phyloP scores from a whole-genome alignment of 2,329 filamentous ascomycete genomes.

The Cladobotryum mycophilum region DNA sequence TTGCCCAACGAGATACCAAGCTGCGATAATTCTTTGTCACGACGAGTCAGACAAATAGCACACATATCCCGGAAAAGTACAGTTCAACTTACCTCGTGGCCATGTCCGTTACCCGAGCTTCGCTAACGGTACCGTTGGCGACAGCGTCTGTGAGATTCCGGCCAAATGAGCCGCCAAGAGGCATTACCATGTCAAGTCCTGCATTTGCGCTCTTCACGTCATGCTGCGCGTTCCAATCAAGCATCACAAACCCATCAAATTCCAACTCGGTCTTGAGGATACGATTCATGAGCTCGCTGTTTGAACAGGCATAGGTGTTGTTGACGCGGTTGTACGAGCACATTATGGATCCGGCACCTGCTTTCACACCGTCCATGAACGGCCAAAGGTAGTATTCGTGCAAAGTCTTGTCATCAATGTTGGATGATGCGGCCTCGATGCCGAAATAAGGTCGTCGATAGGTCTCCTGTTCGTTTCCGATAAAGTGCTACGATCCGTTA shows the following conservation, averaged over 20 bases:
- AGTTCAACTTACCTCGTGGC: conserved; percentile 48
- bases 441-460: conserved; percentile 35
- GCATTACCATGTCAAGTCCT: conserved; percentile 67
- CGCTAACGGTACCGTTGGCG: conserved; percentile 67
- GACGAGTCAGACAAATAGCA: neutral
- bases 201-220: conserved; percentile 48
- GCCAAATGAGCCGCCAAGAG: conserved; percentile 50
- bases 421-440: conserved; percentile 50
- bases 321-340: conserved; percentile 68
- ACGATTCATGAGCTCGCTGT: conserved; percentile 62
- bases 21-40: conserved; percentile 52
- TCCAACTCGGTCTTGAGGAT: conserved; percentile 57
- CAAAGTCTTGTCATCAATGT: conserved; percentile 59
- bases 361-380: conserved; percentile 54
- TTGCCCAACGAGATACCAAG: conserved; percentile 53
- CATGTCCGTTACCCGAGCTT: conserved; percentile 72
- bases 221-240: conserved; percentile 65
- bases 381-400: conserved; percentile 63
- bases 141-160: conserved; percentile 66
- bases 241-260: conserved; percentile 63
- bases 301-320: conserved; percentile 68
- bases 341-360: conserved; percentile 55
- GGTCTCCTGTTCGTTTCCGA: conserved; percentile 57
- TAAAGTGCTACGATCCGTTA: conserved; percentile 38
- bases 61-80: neutral